Conservation (phyloP, 129 eudicot species). For the Daucus carota region DH1_v3.0 NC_030382.2:43120501-43121000, state of each 20-base stretch:
- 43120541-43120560: conserved; percentile 11
- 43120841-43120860: conserved; percentile 38
- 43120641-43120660: conserved; percentile 25
- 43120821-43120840: neutral
- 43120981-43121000: conserved; percentile 26
- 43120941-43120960: conserved; percentile 18
- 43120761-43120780: neutral
- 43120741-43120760: neutral
- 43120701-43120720: neutral
- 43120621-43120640: conserved; percentile 19
- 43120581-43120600: conserved; percentile 9
- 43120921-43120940: conserved; percentile 23
- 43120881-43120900: conserved; percentile 22
- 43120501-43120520: conserved; percentile 35
- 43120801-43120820: conserved; percentile 4
- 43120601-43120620: conserved; percentile 18
- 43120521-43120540: conserved; percentile 24
- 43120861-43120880: conserved; percentile 22
- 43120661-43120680: neutral
- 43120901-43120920: conserved; percentile 23
- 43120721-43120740: too few species aligned
- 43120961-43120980: conserved; percentile 27
- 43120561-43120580: conserved; percentile 11
- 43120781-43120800: neutral
- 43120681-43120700: neutral